Evolutionary conservation across 305 asterid species (phyloP).

Genomic region (Stenogyne calaminthoides): DNA sequence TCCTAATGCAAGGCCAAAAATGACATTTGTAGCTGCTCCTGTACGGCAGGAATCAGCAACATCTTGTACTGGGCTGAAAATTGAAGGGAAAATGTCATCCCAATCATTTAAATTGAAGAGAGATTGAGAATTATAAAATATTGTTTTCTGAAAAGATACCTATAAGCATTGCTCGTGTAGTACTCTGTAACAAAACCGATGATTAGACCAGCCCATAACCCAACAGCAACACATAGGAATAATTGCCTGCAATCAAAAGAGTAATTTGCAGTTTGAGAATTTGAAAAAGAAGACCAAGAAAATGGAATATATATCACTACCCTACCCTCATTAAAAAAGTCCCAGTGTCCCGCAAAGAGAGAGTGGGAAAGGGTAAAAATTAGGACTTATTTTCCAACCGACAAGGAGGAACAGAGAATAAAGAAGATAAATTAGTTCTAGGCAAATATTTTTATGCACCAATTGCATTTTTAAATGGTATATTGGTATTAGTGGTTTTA

Average conservation of each 20-base stretch:
- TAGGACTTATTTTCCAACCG: neutral
- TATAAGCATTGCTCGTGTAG: slow-evolving; percentile 68
- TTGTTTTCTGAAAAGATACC: slow-evolving; percentile 34
- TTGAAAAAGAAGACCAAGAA: slow-evolving; percentile 10
- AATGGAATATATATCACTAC: neutral
- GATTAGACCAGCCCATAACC: slow-evolving; percentile 69
- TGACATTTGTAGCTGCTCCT: slow-evolving; percentile 75
- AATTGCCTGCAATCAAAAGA: slow-evolving; percentile 52
- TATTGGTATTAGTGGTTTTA: too few relatives aligned
- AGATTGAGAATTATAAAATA: neutral
- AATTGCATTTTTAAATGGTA: too few relatives aligned
- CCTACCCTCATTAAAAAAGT: neutral
- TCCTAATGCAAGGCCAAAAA: slow-evolving; percentile 79
- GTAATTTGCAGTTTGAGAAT: neutral
- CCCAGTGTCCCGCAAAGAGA: neutral
- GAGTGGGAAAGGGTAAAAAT: neutral
- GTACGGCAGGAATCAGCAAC: slow-evolving; percentile 82
- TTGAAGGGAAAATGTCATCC: slow-evolving; percentile 15
- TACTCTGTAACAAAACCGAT: slow-evolving; percentile 67
- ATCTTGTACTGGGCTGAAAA: slow-evolving; percentile 68
- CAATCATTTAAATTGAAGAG: slow-evolving; percentile 13
- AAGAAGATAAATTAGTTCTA: neutral
- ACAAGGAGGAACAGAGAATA: neutral
- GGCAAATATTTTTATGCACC: too few relatives aligned
- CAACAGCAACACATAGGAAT: slow-evolving; percentile 65